Evolutionary conservation across 805 yeast species (phyloP).

Genomic region (Yarrowia alimentaria): DNA sequence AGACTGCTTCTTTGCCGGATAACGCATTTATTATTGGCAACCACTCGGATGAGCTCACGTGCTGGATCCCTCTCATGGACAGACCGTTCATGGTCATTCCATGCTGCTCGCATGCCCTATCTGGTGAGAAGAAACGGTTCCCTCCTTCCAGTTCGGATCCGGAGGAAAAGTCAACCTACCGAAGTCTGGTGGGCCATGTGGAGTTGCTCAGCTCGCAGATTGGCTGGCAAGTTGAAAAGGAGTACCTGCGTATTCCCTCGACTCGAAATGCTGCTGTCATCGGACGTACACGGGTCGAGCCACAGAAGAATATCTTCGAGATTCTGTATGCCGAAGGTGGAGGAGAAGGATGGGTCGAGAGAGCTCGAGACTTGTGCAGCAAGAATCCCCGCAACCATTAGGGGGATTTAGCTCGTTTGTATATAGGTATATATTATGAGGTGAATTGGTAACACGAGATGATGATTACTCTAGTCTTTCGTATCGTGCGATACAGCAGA

Average conservation of each 20-base stretch:
- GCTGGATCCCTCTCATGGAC: slow-evolving; percentile 87
- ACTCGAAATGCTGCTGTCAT: slow-evolving; percentile 90
- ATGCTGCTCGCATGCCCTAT: slow-evolving; percentile 86
- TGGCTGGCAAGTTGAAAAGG: slow-evolving; percentile 86
- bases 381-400: slow-evolving; percentile 72
- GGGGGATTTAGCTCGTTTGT: no score
- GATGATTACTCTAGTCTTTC: no score
- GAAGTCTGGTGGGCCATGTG: slow-evolving; percentile 81
- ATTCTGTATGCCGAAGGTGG: slow-evolving; percentile 78
- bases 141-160: slow-evolving; percentile 36
- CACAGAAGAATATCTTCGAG: slow-evolving; percentile 49
- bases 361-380: slow-evolving; percentile 67
- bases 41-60: slow-evolving; percentile 91
- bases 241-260: slow-evolving; percentile 88
- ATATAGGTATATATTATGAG: not conserved
- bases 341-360: slow-evolving; percentile 86
- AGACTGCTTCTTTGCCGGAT: slow-evolving; percentile 40
- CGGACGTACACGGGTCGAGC: slow-evolving; percentile 50
- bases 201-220: slow-evolving; percentile 60
- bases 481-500: no score
- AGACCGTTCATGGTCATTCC: slow-evolving; percentile 87
- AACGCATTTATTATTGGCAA: slow-evolving; percentile 87
- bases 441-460: not conserved
- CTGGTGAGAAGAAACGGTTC: slow-evolving; percentile 72
- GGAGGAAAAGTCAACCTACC: slow-evolving; percentile 64